Conservation (phyloP, 2,329 filamentous ascomycete species). For the Stachybotrys chartarum region DNA sequence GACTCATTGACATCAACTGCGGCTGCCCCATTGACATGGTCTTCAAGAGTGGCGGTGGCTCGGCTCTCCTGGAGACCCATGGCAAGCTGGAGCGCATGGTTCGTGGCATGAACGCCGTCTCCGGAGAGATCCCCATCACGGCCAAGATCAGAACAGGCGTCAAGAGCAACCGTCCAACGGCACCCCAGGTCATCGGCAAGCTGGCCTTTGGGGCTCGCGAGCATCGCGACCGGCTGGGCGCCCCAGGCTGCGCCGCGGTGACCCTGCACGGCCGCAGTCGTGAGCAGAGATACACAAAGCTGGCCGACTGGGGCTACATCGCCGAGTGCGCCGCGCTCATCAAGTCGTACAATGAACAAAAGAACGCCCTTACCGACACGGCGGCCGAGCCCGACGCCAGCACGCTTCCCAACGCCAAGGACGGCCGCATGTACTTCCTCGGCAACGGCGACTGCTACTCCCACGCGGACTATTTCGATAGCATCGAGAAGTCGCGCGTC, state of each 20-base stretch:
- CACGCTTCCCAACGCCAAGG: constrained; percentile 58
- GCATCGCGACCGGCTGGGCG: constrained; percentile 60
- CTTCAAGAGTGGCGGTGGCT: constrained; percentile 80
- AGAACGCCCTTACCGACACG: constrained; percentile 65
- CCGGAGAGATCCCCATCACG: constrained; percentile 83
- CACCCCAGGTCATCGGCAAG: constrained; percentile 72
- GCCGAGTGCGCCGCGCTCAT: constrained; percentile 81
- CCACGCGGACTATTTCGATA: constrained; percentile 76
- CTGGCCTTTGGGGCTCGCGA: constrained; percentile 75
- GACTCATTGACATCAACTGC: constrained; percentile 92
- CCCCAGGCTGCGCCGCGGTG: constrained; percentile 85
- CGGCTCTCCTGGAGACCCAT: constrained; percentile 80
- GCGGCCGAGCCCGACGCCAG: constrained; percentile 68
- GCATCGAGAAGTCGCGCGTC: constrained; percentile 70
- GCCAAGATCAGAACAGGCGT: constrained; percentile 94
- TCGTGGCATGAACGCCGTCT: constrained; percentile 91
- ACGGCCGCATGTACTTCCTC: constrained; percentile 76
- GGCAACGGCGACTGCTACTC: constrained; percentile 97
- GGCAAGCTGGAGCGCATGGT: constrained; percentile 92
- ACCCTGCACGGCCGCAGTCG: constrained; percentile 90
- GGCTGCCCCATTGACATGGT: constrained; percentile 96
- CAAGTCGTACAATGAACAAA: constrained; percentile 67
- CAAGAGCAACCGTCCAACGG: constrained; percentile 69
- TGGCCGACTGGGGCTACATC: constrained; percentile 94
- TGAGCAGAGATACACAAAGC: constrained; percentile 88